Evolutionary conservation across 495 filamentous ascomycete species (phyloP), one percentile per base, ranked within the genome.

Genomic region (Penicillium pulvis): DNA sequence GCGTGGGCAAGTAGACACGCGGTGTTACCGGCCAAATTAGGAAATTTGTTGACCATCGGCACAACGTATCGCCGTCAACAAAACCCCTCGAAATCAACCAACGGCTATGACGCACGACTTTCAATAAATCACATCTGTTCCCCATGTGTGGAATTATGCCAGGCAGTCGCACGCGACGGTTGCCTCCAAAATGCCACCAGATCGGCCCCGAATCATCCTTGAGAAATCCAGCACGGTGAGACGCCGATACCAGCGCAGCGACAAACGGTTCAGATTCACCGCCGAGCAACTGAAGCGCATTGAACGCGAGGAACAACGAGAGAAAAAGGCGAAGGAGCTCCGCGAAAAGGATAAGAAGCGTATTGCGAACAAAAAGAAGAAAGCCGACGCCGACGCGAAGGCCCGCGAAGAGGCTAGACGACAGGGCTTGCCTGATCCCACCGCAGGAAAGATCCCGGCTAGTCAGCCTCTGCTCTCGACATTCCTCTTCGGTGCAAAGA

Each of bases 221-320:
- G 77, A 80, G 35, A 77, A 81, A 72, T 80, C 69, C 59, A 75
- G 71, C 62, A 72, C 66, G 17, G 72, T 71, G 42, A 73, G 70
- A 64, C 76, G 70, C 58, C 76, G 69, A 59, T 81, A 80, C 68
- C 76, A 80, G 56, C 74, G 79, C 63, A 76, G 71, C 62, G 76
- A 76, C 71, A 75, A 74, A 60, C 72, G 66, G 45, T 68, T 77
- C 63, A 51, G 71, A 46, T 76, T 76, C 58, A 71, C 73, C 24
- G 65, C 79, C 14, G 71, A 73, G 11, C 71, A 79, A 59, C 68
- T 79, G 19, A 66, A 64, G 14, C 69, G 70, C 7, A 78, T 78
- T 49, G 80, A 82, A 48, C 73, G 77, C 35, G 76, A 81, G 36
- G 69, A 78, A 52, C 76, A 76, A 55, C 68, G 65, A 12, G 72